Conservation (phyloP, 2,329 filamentous ascomycete genomes). For the Clonostachys rosea region DNA sequence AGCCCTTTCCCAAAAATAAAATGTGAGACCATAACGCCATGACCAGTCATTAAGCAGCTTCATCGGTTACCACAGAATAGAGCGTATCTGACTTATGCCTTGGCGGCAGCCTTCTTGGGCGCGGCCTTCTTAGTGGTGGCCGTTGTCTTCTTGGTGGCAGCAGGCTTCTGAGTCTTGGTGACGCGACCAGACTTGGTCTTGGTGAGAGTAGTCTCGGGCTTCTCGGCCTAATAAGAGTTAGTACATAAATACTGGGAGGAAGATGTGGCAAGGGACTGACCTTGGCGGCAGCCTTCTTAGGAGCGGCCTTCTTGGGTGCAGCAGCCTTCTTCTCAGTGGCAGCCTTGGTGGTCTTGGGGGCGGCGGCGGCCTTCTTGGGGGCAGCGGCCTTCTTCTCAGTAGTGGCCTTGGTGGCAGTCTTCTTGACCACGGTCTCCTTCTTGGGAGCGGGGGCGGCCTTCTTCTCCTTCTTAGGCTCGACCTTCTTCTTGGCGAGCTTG, state of each 20-base stretch:
- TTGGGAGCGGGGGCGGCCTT: conserved; percentile 23
- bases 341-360: conserved; percentile 18
- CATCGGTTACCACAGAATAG: background rate
- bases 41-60: conserved; percentile 5
- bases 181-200: conserved; percentile 88
- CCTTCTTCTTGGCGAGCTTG: conserved; percentile 82
- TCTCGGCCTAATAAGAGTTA: conserved; percentile 43
- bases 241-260: background rate
- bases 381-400: conserved; percentile 20
- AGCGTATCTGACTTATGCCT: conserved; percentile 1
- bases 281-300: conserved; percentile 29
- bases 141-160: conserved; percentile 41
- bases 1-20: background rate
- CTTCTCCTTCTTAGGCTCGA: conserved; percentile 32
- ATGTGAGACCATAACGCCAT: conserved; percentile 1
- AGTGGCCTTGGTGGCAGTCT: conserved; percentile 44
- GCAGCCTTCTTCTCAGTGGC: conserved; percentile 8
- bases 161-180: conserved; percentile 57
- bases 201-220: conserved; percentile 60
- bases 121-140: conserved; percentile 44
- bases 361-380: conserved; percentile 20
- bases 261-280: conserved; percentile 26
- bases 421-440: conserved; percentile 23
- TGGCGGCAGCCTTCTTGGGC: conserved; percentile 17
- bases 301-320: conserved; percentile 38